Conservation (phyloP, 441 rosid genomes). For the Eutrema salsugineum region DNA sequence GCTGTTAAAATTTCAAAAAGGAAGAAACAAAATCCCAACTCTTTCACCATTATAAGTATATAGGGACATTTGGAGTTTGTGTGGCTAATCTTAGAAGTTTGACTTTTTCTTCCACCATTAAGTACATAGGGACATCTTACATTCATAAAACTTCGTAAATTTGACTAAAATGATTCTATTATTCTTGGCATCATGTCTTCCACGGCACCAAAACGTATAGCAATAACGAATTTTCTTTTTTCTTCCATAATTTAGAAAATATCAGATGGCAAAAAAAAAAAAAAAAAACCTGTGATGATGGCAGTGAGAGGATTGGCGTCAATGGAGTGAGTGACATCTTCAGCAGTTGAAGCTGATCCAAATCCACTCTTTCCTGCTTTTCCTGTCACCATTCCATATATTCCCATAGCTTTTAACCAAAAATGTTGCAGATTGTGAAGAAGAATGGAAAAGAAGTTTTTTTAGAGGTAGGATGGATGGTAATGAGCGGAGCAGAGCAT, state of each 20-base stretch:
- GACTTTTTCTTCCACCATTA: conserved; percentile 7
- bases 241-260: background rate
- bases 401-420: conserved; percentile 34
- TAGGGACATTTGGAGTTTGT: background rate
- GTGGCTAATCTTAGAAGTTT: background rate
- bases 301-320: conserved; percentile 69
- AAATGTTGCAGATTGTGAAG: background rate
- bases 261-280: background rate
- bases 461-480: conserved; percentile 1
- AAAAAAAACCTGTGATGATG: conserved; percentile 60
- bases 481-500: background rate
- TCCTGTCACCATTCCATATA: conserved; percentile 60
- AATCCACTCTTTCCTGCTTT: conserved; percentile 77
- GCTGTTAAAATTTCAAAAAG: background rate
- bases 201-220: background rate
- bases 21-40: background rate
- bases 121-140: too few species aligned
- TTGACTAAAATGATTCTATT: too few species aligned
- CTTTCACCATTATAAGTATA: background rate
- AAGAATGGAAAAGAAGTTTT: conserved; percentile 4
- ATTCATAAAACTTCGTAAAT: too few species aligned
- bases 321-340: conserved; percentile 64
- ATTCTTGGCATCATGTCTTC: background rate
- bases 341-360: conserved; percentile 88
- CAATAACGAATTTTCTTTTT: background rate